Conservation (phyloP, 805 yeast species). For the Saccharomycopsis fermentans region DNA sequence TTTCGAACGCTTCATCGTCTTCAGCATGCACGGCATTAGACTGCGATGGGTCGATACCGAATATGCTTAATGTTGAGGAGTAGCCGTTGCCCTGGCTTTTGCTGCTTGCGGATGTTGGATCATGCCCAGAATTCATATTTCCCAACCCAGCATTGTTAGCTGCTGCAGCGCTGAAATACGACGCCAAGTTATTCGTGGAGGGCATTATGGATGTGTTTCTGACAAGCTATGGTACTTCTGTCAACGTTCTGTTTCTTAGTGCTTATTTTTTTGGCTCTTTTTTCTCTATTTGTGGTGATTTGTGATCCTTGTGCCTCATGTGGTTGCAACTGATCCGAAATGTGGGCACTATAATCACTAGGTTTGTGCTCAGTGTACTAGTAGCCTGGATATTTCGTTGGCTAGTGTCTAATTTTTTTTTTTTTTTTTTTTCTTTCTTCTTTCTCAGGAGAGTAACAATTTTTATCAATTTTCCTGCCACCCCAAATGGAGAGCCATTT, state of each 20-base stretch:
- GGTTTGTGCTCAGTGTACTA: not conserved
- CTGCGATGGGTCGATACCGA: slow-evolving; percentile 29
- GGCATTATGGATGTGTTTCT: slow-evolving; percentile 2
- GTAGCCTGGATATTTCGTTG: not conserved
- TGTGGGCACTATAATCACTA: not conserved
- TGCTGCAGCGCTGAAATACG: slow-evolving; percentile 2
- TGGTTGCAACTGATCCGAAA: too few relatives aligned
- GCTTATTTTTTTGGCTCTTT: not conserved
- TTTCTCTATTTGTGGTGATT: not conserved
- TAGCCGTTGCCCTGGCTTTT: not conserved
- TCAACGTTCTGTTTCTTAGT: not conserved
- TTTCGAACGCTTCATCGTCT: slow-evolving; percentile 59
- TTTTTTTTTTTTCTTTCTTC: not conserved
- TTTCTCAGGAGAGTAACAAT: not conserved
- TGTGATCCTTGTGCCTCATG: not conserved
- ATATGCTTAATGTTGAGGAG: not conserved
- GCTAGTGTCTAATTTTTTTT: too few relatives aligned
- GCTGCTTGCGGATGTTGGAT: not conserved
- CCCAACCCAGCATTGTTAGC: not conserved
- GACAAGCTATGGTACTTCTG: not conserved
- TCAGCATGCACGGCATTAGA: slow-evolving; percentile 56
- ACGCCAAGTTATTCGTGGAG: slow-evolving; percentile 7
- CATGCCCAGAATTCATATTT: not conserved
- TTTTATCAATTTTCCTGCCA: not conserved
- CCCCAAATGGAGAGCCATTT: not conserved